phyloP scores from a whole-genome alignment of 2,329 filamentous ascomycete genomes.

The Fusarium tuaranense region DNA sequence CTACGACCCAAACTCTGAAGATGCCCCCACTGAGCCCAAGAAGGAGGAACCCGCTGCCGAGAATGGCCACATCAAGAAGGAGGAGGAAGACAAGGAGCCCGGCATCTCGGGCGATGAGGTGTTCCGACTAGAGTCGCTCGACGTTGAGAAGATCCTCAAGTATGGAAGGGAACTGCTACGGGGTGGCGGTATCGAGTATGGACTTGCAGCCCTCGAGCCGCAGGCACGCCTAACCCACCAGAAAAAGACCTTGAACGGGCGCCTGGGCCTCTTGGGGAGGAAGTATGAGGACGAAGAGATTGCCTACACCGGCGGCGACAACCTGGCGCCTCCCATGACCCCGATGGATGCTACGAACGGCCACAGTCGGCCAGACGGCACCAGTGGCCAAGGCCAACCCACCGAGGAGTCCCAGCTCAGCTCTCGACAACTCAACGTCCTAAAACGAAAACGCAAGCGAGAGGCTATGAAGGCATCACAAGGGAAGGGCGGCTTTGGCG shows the following conservation, averaged over 20 bases:
- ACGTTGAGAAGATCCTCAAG: slow-evolving; percentile 83
- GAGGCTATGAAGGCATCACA: slow-evolving; percentile 87
- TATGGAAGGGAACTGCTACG: slow-evolving; percentile 87
- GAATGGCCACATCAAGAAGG: slow-evolving; percentile 66
- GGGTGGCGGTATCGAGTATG: slow-evolving; percentile 88
- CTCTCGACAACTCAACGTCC: slow-evolving; percentile 91
- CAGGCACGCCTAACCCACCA: slow-evolving; percentile 84
- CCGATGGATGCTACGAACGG: slow-evolving; percentile 57
- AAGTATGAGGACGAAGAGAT: slow-evolving; percentile 88
- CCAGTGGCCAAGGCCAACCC: slow-evolving; percentile 54
- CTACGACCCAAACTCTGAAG: slow-evolving; percentile 88
- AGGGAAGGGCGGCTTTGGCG: slow-evolving; percentile 89
- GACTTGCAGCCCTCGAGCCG: slow-evolving; percentile 83
- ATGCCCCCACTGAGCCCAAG: slow-evolving; percentile 61
- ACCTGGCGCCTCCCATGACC: slow-evolving; percentile 55
- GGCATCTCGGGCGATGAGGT: slow-evolving; percentile 67
- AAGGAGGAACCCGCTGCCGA: slow-evolving; percentile 50
- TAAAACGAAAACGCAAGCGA: slow-evolving; percentile 94
- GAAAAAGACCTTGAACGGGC: slow-evolving; percentile 86
- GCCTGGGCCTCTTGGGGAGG: slow-evolving; percentile 86
- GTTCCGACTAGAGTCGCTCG: slow-evolving; percentile 79
- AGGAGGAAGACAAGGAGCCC: slow-evolving; percentile 65
- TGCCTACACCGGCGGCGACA: slow-evolving; percentile 65
- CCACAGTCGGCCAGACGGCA: slow-evolving; percentile 50
- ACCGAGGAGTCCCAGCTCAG: slow-evolving; percentile 81